Base-by-base conservation (phyloP, 192 early-diverging fungal genomes). In the Ambispora gerdemannii region DNA sequence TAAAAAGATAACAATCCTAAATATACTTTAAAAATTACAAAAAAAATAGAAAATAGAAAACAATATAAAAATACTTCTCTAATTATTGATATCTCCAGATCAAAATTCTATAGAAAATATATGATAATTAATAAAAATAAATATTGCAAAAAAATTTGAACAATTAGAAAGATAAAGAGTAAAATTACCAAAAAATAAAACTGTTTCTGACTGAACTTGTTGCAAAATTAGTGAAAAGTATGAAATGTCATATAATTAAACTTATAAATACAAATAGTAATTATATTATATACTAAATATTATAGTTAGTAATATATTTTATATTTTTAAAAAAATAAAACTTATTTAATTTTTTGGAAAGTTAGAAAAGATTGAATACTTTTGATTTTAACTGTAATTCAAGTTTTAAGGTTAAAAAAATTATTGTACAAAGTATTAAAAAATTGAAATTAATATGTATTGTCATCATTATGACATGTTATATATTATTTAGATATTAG, bases 21-120 rank as follows among this genome's bases (percentile, higher is more conserved):
- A n/a, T n/a, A 61, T 19, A 61, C 59, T n/a, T 11, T 15, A 32
- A 11, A 35, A 61, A 61, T 32, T 32, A 32, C 22, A 8, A 7
- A 11, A 61, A 61, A 61, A 61, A n/a, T 10, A n/a, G 28, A n/a
- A 19, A 61, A 61, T 22, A n/a, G 30, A 61, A 61, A 61, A 61
- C 34, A 32, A 20, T 4, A 22, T 61, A 1, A 61, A 13, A 8
- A 32, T n/a, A 32, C 59, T 61, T 10, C 30, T 32, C 20, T 61
- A 32, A 32, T 32, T 19, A 61, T 61, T 32, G 2, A 61, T 61
- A 19, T 61, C 31, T 0, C 58, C 27, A 3, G 58, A 60, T 32
- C 58, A n/a, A n/a, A n/a, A n/a, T n/a, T n/a, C n/a, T n/a, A n/a
- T n/a, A n/a, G n/a, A n/a, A n/a, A n/a, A n/a, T 61, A 32, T n/a